Base-by-base conservation (phyloP, 805 yeast species). In the Barnettozyma sp. region DNA sequence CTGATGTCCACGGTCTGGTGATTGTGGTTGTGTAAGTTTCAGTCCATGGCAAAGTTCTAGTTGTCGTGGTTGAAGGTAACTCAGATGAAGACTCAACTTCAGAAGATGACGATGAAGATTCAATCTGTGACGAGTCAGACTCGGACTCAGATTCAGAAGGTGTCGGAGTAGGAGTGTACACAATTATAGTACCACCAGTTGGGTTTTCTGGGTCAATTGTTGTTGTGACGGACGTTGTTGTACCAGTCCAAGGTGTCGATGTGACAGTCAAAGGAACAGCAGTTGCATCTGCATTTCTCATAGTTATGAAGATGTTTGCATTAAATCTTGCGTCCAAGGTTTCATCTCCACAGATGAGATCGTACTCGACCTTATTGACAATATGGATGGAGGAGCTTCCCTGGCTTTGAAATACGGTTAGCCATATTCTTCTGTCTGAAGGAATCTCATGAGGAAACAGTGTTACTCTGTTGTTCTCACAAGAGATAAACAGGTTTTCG, bases 341-440 rank as follows among this genome's bases (percentile, higher is more conserved):
- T 7, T 36, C 23, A 22, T 28, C 18, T 22, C 36, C 36, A 38
- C 54, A 47, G 3, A 24, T 22, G 12, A 50, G 11, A 24, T 44
- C 44, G 18, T 33, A 46, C n/a, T 36, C 7, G 15, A 48, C 18
- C 6, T 30, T 11, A 26, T 45, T 45, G 6, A 33, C 19, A 4
- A 47, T 16, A 15, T 22, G 26, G 23, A 35, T 24, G 17, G 29
- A 31, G 11, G 12, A 20, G 4, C 27, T 32, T 18, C 34, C 19
- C 26, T 41, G 44, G 20, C 39, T 39, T 45, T 63, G 68, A 19
- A 58, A 45, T 11, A 54, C 58, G 27, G 63, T 56, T 13, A 60
- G 40, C 37, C 42, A 48, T 5, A 62, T 27, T 38, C 53, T 54
- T 16, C 48, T 46, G 7, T 56, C 60, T 6, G 55, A 43, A 10